A percentile compares a stretch with the other conserved stretches of the same genome.
Evolutionary conservation across 768 basidiomycete genomes (phyloP).

Genomic region (Agrocybe praecox): DNA sequence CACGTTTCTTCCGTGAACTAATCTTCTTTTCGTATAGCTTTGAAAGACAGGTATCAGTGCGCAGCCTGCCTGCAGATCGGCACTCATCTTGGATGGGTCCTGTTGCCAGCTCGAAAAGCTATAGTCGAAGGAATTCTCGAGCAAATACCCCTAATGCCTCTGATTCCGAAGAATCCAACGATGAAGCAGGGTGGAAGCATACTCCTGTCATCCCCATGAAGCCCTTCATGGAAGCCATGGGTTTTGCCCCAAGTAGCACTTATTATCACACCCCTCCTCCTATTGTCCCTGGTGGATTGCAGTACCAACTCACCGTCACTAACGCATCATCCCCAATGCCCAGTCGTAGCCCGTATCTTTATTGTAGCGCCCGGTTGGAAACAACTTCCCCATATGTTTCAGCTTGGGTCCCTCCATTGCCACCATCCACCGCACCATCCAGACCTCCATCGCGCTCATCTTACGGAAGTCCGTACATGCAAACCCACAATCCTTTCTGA

Average conservation of each 20-base stretch:
- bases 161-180: slow-evolving; percentile 25
- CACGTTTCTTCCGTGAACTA: not conserved
- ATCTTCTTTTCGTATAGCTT: slow-evolving; percentile 22
- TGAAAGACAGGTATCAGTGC: slow-evolving; percentile 31
- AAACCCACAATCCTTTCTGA: slow-evolving; percentile 21
- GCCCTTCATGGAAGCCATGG: slow-evolving; percentile 30
- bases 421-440: slow-evolving; percentile 17
- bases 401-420: slow-evolving; percentile 28
- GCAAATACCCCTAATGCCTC: slow-evolving; percentile 16
- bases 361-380: slow-evolving; percentile 27
- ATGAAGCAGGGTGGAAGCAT: slow-evolving; percentile 32
- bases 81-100: slow-evolving; percentile 45
- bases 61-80: slow-evolving; percentile 26
- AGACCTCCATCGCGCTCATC: slow-evolving; percentile 17
- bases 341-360: slow-evolving; percentile 28
- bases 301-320: slow-evolving; percentile 17
- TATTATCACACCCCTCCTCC: slow-evolving; percentile 23
- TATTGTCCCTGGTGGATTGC: slow-evolving; percentile 24
- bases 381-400: slow-evolving; percentile 29
- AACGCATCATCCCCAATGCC: slow-evolving; percentile 20
- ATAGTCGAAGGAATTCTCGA: slow-evolving; percentile 16
- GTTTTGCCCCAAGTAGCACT: slow-evolving; percentile 20
- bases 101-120: slow-evolving; percentile 33
- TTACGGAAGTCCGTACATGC: slow-evolving; percentile 25
- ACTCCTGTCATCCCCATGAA: slow-evolving; percentile 35